Percentiles rank a stretch among this genome's conserved stretches.
Conservation (phyloP, 2,329 filamentous ascomycete genomes). For the Monosporascus sp. region DNA sequence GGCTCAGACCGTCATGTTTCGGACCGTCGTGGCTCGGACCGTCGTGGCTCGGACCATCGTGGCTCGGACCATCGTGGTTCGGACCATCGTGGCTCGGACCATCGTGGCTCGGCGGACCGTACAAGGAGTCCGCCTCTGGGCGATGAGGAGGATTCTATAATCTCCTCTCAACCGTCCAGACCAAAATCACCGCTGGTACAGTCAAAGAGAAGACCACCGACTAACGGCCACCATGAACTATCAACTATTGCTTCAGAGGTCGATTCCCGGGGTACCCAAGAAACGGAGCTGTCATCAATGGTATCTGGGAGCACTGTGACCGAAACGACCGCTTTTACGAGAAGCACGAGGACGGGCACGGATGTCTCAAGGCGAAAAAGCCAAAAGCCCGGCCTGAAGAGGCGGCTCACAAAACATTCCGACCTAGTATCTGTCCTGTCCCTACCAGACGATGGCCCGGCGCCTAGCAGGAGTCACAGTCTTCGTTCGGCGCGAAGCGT, state of each 20-base stretch:
- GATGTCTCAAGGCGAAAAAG: conserved; percentile 40
- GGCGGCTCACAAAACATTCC: conserved; percentile 82
- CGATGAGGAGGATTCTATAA: conserved; percentile 2
- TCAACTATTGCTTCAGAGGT: conserved; percentile 52
- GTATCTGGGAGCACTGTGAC: conserved; percentile 48
- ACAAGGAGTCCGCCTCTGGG: conserved; percentile 8
- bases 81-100: neutral
- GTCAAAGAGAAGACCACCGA: conserved; percentile 39
- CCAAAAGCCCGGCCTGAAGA: conserved; percentile 55
- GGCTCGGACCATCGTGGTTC: conserved; percentile 1
- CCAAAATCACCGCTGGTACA: neutral
- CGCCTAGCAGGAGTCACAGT: conserved; percentile 59
- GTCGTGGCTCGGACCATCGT: no score
- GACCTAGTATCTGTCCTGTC: conserved; percentile 93
- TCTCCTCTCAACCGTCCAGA: neutral
- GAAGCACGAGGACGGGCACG: conserved; percentile 27
- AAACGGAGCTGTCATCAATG: conserved; percentile 47
- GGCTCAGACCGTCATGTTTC: no score
- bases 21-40: no score
- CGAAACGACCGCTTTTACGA: conserved; percentile 45
- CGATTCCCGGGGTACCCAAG: conserved; percentile 38
- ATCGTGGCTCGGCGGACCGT: neutral
- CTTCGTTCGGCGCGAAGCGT: conserved; percentile 74
- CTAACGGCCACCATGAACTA: conserved; percentile 48
- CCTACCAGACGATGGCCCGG: conserved; percentile 51